Percentiles rank a stretch among this genome's conserved stretches.
These are phyloP conservation scores for Paramecium biaurelia DNA, from an alignment of 73 alveolate species.

Conservation along the genomic window DNA sequence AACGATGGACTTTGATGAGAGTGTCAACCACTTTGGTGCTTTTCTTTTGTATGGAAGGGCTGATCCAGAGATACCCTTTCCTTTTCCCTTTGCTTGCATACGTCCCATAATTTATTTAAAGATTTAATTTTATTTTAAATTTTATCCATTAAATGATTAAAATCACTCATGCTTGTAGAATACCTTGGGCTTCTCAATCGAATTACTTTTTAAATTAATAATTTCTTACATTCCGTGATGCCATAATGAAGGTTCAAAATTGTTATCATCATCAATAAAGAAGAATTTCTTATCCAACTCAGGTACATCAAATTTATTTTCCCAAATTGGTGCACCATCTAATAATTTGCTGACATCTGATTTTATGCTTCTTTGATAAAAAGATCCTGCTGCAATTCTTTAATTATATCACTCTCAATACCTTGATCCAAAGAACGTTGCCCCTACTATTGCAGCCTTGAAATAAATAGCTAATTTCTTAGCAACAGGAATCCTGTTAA, in stretches of 20 bases:
- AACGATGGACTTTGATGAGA: conserved; percentile 59
- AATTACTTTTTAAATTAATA: neutral
- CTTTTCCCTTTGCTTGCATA: conserved; percentile 64
- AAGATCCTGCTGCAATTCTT: neutral
- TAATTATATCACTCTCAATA: neutral
- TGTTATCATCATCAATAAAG: conserved; percentile 63
- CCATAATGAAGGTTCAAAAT: conserved; percentile 52
- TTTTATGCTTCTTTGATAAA: neutral
- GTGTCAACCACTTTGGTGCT: conserved; percentile 66
- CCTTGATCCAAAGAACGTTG: conserved; percentile 25
- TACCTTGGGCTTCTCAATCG: conserved; percentile 4
- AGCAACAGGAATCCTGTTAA: neutral
- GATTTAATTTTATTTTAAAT: conserved; percentile 34
- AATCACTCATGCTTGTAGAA: conserved; percentile 36
- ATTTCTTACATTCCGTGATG: conserved; percentile 52
- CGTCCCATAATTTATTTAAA: conserved; percentile 61
- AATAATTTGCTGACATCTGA: neutral
- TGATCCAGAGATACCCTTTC: conserved; percentile 68
- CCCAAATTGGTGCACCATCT: conserved; percentile 62
- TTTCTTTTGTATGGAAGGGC: conserved; percentile 67
- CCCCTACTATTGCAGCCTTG: conserved; percentile 57
- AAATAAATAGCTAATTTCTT: conserved; percentile 40
- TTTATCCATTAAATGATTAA: conserved; percentile 23
- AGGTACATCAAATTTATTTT: conserved; percentile 55
- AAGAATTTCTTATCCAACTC: conserved; percentile 52